Conservation (phyloP, 2,329 filamentous ascomycete species). For the Aspergillus texensis region DNA sequence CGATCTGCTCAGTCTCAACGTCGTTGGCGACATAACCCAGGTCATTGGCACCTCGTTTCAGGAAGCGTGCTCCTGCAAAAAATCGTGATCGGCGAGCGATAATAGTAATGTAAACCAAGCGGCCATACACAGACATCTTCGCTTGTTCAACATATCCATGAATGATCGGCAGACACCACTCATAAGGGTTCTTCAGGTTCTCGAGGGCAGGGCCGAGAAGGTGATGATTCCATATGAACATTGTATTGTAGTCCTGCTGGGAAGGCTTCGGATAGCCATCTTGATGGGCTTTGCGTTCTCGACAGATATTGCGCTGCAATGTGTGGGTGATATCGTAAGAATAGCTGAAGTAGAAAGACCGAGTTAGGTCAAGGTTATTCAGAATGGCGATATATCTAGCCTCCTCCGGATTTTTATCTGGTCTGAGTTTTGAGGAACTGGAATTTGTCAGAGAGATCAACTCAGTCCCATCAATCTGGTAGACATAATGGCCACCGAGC, state of each 20-base stretch:
- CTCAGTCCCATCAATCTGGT: constrained; percentile 92
- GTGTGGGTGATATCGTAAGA: constrained; percentile 95
- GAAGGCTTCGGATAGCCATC: constrained; percentile 64
- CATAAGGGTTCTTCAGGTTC: constrained; percentile 77
- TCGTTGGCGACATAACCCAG: constrained; percentile 96
- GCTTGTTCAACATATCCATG: constrained; percentile 96
- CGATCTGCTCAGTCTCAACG: constrained; percentile 97
- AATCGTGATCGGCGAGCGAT: constrained; percentile 89
- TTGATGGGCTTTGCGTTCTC: constrained; percentile 72
- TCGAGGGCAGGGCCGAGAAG: constrained; percentile 74
- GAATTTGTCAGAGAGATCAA: constrained; percentile 82
- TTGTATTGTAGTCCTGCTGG: constrained; percentile 83
- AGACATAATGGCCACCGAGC: constrained; percentile 93
- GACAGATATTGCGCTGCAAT: constrained; percentile 86
- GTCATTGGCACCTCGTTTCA: constrained; percentile 95
- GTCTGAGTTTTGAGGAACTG: constrained; percentile 65
- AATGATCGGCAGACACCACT: constrained; percentile 95
- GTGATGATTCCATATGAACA: constrained; percentile 98
- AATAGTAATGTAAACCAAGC: constrained; percentile 87
- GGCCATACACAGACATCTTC: constrained; percentile 80
- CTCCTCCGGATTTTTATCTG: constrained; percentile 87
- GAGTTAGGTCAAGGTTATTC: constrained; percentile 84
- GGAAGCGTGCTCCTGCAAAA: constrained; percentile 90
- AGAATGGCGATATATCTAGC: constrained; percentile 85
- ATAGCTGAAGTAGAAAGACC: constrained; percentile 97